Evolutionary conservation across 768 basidiomycete genomes (phyloP), one percentile per base, ranked within the genome.

Genomic region (Phanerodontia chrysosporium): DNA sequence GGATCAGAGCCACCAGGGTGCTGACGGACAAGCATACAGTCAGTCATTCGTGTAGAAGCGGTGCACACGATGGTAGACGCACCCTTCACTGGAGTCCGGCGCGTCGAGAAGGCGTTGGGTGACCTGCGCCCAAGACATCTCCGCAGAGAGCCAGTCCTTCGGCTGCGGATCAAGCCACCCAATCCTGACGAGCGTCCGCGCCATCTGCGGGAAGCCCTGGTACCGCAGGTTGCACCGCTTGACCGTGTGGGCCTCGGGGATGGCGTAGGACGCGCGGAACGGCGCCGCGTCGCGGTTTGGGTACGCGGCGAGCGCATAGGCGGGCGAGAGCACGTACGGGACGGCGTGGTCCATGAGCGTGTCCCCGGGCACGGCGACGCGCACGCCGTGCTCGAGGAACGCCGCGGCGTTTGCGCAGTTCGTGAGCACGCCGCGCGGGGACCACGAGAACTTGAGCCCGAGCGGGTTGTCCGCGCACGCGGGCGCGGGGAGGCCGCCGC

Each of bases 401-500:
- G 90, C 86, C 21, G 93, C 97, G 35, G 83, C 78, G 79, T 98
- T 98, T 66, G 94, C 83, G 54, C 97, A 83, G 2, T 96, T 95
- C 65, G 98, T 88, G 57, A 99, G 88, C 46, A 95, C 95, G 54
- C 95, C 96, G 24, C 94, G 89, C 9, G 95, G 90, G 7, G 94
- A 96, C 97, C 97, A 98, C 42, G 94, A 97, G 78, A 99, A 98
- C 73, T 98, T 98, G 85, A 98, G 98, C 9, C 96, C 96, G 58
- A 98, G 87, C 2, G 97, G 95, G 78, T 98, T 98, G 68, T 87
- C 86, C 4, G 93, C 84, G 69, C 89, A 88, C 66, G 92, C 88
- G 8, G 94, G 92, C 0, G 95, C 92, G 49, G 95, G 95, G 49
- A 98, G 89, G 58, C 96, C 96, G 69, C 95, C 95, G 64, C 96